A percentile compares a stretch with the other conserved stretches of the same genome.
These are phyloP conservation scores for Colletotrichum eremochloae DNA, from an alignment of 2,329 filamentous ascomycete species.

Conservation along the genomic window DNA sequence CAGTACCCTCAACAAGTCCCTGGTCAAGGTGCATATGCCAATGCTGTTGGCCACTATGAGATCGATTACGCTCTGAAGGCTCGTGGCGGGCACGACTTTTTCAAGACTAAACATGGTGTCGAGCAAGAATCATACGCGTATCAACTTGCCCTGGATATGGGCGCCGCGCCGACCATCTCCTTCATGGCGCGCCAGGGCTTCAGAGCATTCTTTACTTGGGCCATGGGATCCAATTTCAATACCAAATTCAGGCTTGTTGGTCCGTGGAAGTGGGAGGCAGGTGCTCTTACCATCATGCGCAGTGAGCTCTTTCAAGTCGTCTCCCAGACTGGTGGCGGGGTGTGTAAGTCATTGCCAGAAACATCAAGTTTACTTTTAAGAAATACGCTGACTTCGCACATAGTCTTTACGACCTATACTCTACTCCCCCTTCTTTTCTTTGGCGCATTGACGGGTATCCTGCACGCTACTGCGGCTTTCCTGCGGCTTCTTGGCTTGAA, in stretches of 20 bases:
- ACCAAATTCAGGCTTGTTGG: conserved; percentile 62
- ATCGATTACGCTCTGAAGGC: conserved; percentile 57
- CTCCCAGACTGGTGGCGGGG: conserved; percentile 51
- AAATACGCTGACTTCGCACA: conserved; percentile 37
- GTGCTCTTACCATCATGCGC: conserved; percentile 55
- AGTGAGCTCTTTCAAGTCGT: conserved; percentile 58
- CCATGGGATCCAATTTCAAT: conserved; percentile 63
- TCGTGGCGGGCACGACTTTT: conserved; percentile 51
- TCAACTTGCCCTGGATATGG: conserved; percentile 63
- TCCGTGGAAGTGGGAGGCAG: conserved; percentile 57
- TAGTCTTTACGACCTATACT: conserved; percentile 54
- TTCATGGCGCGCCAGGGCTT: conserved; percentile 52
- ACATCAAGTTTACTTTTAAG: not conserved
- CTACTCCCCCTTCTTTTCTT: conserved; percentile 54
- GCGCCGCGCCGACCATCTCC: conserved; percentile 55
- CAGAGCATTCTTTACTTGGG: conserved; percentile 59
- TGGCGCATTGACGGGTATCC: conserved; percentile 52
- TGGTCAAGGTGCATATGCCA: conserved; percentile 26
- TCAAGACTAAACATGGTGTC: conserved; percentile 55
- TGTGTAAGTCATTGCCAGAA: conserved; percentile 51
- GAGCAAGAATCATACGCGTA: conserved; percentile 65
- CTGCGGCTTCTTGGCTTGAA: conserved; percentile 29
- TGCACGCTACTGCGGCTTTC: conserved; percentile 45
- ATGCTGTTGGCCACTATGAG: conserved; percentile 52
- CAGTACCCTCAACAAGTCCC: conserved; percentile 45